A percentile compares a stretch with the other conserved stretches of the same genome.
phyloP scores from a whole-genome alignment of 139 green algal genomes.

The Diplosphaera chodatii region DNA sequence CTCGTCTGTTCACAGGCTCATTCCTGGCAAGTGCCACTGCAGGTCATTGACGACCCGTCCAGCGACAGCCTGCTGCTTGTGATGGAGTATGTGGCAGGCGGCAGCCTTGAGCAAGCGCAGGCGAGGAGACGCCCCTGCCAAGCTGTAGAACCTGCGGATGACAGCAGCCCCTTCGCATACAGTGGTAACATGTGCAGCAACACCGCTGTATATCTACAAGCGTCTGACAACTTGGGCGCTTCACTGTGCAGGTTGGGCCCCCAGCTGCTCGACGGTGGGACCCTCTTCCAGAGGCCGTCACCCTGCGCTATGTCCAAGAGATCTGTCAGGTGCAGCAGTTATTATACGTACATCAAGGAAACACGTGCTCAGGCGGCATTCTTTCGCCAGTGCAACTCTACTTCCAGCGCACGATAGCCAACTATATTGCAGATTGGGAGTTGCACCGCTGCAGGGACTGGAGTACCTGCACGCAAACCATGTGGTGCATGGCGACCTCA shows the following conservation, averaged over 20 bases:
- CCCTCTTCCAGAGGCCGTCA: constrained; percentile 49
- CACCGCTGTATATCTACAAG: no score
- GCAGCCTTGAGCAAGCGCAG: constrained; percentile 42
- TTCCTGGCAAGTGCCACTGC: background rate
- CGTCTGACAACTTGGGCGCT: no score
- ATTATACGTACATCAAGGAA: background rate
- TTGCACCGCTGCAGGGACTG: constrained; percentile 31
- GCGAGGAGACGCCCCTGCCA: no score
- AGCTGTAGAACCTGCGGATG: no score
- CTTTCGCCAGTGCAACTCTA: no score
- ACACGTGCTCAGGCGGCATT: no score
- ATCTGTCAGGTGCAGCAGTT: constrained; percentile 24
- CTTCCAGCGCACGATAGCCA: no score
- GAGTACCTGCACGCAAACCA: constrained; percentile 65
- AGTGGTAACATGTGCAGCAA: no score
- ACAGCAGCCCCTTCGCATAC: no score
- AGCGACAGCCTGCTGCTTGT: constrained; percentile 76
- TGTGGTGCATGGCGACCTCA: constrained; percentile 46
- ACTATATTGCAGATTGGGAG: no score
- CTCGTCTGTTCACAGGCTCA: no score
- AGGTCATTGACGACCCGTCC: constrained; percentile 44
- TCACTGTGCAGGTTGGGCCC: no score
- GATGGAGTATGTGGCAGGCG: constrained; percentile 79
- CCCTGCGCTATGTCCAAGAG: constrained; percentile 43
- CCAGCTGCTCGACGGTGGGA: constrained; percentile 18